phyloP scores from a whole-genome alignment of 1,284 basidiomycete species.

The Peniophora sp. region DNA sequence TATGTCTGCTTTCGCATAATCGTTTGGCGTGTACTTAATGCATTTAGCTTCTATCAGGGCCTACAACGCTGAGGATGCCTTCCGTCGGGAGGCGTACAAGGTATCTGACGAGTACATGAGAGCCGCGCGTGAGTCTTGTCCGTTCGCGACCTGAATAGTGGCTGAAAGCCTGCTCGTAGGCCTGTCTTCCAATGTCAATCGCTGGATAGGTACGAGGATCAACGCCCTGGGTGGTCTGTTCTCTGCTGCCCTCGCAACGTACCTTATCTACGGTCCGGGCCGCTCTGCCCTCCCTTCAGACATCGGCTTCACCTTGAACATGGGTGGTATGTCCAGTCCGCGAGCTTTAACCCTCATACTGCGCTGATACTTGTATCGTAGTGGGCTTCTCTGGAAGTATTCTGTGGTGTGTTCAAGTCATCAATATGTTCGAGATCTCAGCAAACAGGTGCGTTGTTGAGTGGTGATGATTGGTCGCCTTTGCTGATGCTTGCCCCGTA shows the following conservation, averaged over 20 bases:
- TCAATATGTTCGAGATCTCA: conserved; percentile 55
- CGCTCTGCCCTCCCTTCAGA: conserved; percentile 31
- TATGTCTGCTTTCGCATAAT: conserved; percentile 30
- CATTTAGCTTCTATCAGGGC: conserved; percentile 53
- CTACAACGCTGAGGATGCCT: conserved; percentile 42
- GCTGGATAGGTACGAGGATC: conserved; percentile 51
- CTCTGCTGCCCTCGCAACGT: conserved; percentile 42
- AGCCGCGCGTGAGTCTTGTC: conserved; percentile 36
- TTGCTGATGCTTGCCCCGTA: conserved; percentile 14
- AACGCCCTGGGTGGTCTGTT: conserved; percentile 45
- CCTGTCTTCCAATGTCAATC: conserved; percentile 41
- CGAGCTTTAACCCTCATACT: background rate
- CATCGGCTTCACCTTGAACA: conserved; percentile 43
- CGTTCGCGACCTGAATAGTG: conserved; percentile 19
- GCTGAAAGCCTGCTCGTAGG: conserved; percentile 8
- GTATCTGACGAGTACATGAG: conserved; percentile 42
- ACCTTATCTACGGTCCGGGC: conserved; percentile 38
- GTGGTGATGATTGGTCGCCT: background rate
- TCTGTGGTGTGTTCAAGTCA: conserved; percentile 40
- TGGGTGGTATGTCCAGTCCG: conserved; percentile 28
- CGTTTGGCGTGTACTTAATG: background rate
- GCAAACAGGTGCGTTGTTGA: conserved; percentile 36
- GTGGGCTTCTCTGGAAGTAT: conserved; percentile 50
- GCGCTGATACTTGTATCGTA: conserved; percentile 10
- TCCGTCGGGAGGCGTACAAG: conserved; percentile 33